Evolutionary conservation across 1,284 basidiomycete genomes (phyloP).

Genomic region (Cystobasidium pallidum): DNA sequence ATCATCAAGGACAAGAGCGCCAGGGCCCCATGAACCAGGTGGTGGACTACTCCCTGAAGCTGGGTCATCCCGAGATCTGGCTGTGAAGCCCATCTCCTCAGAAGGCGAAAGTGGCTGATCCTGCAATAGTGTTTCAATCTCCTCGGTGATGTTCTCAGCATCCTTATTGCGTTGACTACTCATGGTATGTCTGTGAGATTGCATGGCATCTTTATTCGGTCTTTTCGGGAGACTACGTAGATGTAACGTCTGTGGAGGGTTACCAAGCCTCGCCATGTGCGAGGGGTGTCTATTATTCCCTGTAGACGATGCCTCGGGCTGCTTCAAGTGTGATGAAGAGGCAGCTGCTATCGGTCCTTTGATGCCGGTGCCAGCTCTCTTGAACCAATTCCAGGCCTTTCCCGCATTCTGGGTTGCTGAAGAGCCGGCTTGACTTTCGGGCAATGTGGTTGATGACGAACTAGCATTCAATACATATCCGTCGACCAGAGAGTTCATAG

Average conservation of each 20-base stretch:
- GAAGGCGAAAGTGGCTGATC: background rate
- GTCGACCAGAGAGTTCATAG: conserved; percentile 23
- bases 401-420: conserved; percentile 2
- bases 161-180: background rate
- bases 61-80: too few relatives aligned
- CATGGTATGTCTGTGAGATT: conserved; percentile 5
- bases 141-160: background rate
- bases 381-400: conserved; percentile 40
- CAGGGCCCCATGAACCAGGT: conserved; percentile 34
- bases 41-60: background rate
- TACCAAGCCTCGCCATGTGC: background rate
- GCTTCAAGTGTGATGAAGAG: background rate
- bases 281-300: background rate
- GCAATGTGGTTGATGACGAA: background rate
- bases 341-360: background rate
- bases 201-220: conserved; percentile 12
- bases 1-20: conserved; percentile 30
- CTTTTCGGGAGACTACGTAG: background rate
- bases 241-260: background rate
- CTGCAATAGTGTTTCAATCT: conserved; percentile 17
- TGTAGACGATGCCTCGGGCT: background rate
- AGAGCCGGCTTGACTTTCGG: conserved; percentile 10
- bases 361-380: conserved; percentile 15
- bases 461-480: background rate
- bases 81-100: background rate